Base-by-base conservation (phyloP, 495 filamentous ascomycete species). In the Xylaria flabelliformis region DNA sequence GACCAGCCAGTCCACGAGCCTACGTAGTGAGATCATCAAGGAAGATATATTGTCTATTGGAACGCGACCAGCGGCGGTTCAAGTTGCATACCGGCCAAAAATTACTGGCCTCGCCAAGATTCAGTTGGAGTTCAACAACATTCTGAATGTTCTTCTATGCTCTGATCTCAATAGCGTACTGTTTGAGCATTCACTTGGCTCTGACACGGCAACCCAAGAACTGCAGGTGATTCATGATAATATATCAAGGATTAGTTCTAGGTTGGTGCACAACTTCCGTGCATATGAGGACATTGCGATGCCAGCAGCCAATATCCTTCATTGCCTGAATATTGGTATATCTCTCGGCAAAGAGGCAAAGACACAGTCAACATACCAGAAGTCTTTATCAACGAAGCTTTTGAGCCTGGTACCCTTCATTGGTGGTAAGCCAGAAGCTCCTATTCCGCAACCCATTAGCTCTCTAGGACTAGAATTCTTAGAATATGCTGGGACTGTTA, bases 211-310 rank as follows among this genome's bases (percentile, higher is more conserved):
- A 48, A 77, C 79, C 0, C 83, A 88, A 81, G 82, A 89, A 75
- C 67, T 88, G 50, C 72, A 83, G 19, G 82, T 94, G 13, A 81
- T 95, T 26, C 88, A 90, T 73, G 88, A 86, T 51, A 97, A 97
- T 75, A 83, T 97, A 17, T 83, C 82, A 8, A 89, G 91, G 68
- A 85, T 97, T 12, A 88, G 90, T 48, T 78, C 79, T 26, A 87
- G 95, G 50, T 84, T 99, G 34, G 85, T 83, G 2, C 81, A 86
- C 2, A 84, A 89, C 26, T 95, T 92, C 77, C 86, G 88, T 53
- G 89, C 88, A 42, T 98, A 97, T 74, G 91, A 93, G 67, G 96
- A 99, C 79, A 85, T 98, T 62, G 91, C 91, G 0, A 85, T 86
- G 61, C 95, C 95, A 3, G 83, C 94, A 51, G 85, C 95, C 70